These are phyloP conservation scores for Puccinia polysora DNA, from an alignment of 1,284 basidiomycete species.

Conservation along the genomic window DNA sequence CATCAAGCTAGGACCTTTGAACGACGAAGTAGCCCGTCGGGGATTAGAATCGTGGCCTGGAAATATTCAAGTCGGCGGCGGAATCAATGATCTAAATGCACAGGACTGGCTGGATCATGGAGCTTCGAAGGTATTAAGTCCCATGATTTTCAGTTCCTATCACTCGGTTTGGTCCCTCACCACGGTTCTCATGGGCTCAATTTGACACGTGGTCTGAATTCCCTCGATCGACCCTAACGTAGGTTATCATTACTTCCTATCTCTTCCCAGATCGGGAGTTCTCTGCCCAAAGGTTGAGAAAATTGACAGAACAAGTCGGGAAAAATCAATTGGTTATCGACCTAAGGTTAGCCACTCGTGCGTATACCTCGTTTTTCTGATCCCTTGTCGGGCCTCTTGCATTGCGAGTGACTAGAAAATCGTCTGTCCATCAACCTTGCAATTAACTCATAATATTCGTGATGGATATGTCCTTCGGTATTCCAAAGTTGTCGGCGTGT, in stretches of 20 bases:
- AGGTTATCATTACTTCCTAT: constrained; percentile 96
- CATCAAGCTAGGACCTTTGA: constrained; percentile 85
- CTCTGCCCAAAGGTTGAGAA: constrained; percentile 66
- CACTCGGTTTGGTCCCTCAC: no score
- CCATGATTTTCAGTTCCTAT: no score
- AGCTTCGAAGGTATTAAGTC: constrained; percentile 70
- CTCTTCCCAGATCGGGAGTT: constrained; percentile 82
- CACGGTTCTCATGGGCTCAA: background rate
- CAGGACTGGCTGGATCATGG: constrained; percentile 78
- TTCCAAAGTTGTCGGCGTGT: constrained; percentile 70
- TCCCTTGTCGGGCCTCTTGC: no score
- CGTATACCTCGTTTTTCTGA: no score
- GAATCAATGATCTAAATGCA: constrained; percentile 78
- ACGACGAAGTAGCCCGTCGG: constrained; percentile 77
- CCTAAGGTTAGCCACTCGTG: no score
- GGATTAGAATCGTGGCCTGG: constrained; percentile 80
- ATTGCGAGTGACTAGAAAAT: no score
- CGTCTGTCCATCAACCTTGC: no score
- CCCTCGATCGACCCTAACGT: background rate
- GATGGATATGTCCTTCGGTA: background rate
- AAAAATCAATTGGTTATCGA: constrained; percentile 90
- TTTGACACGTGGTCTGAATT: background rate
- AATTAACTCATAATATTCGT: background rate
- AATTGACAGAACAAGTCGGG: constrained; percentile 66
- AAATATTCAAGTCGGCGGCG: constrained; percentile 81